A percentile compares a stretch with the other conserved stretches of the same genome.
Conservation (phyloP, 805 yeast species). For the Yarrowia divulgata region DNA sequence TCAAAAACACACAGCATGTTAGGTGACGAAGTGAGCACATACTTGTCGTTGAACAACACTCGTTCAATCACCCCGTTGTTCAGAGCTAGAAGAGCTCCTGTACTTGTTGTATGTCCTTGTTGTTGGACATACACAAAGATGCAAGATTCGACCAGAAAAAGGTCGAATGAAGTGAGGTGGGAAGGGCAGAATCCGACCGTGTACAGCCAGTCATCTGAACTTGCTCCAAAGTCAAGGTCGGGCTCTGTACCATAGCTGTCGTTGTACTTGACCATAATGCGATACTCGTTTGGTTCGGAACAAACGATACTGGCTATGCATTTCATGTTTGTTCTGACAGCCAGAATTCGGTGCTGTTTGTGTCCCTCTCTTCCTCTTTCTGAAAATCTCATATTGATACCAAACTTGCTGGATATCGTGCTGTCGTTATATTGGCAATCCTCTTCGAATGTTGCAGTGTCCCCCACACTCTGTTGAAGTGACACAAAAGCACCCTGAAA, state of each 20-base stretch:
- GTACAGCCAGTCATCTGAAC: slow-evolving; percentile 8
- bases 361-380: not conserved
- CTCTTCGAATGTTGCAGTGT: not conserved
- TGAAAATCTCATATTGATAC: not conserved
- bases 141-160: slow-evolving; percentile 13
- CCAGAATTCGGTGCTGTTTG: not conserved
- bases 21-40: not conserved
- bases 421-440: not conserved
- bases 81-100: not conserved
- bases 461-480: not conserved
- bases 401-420: not conserved
- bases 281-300: not conserved
- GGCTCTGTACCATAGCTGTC: not conserved
- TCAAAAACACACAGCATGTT: slow-evolving; percentile 13
- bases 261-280: not conserved
- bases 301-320: not conserved
- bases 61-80: slow-evolving; percentile 17
- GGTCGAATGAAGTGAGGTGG: not conserved
- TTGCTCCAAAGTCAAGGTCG: not conserved
- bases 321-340: not conserved
- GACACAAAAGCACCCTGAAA: not conserved
- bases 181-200: slow-evolving; percentile 7
- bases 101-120: not conserved
- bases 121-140: not conserved
- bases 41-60: not conserved